Evolutionary conservation across 345 rosid genomes (phyloP).

Genomic region (Euphorbia lathyris): DNA sequence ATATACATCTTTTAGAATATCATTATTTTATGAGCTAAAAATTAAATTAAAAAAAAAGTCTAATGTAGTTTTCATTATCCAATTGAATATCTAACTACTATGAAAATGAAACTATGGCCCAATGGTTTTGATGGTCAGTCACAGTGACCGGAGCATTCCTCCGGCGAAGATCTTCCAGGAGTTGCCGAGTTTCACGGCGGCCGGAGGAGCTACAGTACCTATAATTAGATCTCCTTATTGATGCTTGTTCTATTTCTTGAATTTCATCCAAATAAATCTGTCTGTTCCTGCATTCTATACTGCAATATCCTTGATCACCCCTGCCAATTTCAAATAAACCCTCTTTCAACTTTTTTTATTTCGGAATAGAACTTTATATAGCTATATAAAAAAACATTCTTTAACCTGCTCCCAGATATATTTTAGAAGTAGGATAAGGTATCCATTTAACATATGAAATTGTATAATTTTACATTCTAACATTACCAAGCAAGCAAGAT

Average conservation of each 20-base stretch:
- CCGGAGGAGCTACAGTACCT: conserved; percentile 36
- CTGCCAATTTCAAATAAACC: conserved; percentile 26
- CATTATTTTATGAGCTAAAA: no score
- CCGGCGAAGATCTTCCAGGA: conserved; percentile 42
- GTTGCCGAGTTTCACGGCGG: conserved; percentile 24
- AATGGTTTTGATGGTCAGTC: conserved; percentile 14
- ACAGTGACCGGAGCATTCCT: conserved; percentile 17
- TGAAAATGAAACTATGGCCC: conserved; percentile 31
- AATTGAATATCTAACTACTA: neutral
- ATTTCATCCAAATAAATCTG: conserved; percentile 63
- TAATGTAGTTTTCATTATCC: neutral
- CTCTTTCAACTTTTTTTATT: no score
- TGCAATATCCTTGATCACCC: conserved; percentile 81
- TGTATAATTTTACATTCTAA: no score
- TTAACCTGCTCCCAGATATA: no score
- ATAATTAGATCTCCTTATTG: conserved; percentile 32
- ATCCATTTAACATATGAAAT: no score
- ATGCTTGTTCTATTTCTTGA: conserved; percentile 46
- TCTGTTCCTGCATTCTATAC: conserved; percentile 62
- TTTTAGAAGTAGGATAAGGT: no score
- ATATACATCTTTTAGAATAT: no score
- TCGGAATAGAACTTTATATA: no score
- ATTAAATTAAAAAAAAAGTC: neutral
- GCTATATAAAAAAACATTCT: no score
- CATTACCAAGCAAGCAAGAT: no score